Percentiles rank a stretch among this genome's conserved stretches.
These are phyloP conservation scores for Hypsizygus marmoreus DNA, from an alignment of 768 basidiomycete species.

Conservation along the genomic window DNA sequence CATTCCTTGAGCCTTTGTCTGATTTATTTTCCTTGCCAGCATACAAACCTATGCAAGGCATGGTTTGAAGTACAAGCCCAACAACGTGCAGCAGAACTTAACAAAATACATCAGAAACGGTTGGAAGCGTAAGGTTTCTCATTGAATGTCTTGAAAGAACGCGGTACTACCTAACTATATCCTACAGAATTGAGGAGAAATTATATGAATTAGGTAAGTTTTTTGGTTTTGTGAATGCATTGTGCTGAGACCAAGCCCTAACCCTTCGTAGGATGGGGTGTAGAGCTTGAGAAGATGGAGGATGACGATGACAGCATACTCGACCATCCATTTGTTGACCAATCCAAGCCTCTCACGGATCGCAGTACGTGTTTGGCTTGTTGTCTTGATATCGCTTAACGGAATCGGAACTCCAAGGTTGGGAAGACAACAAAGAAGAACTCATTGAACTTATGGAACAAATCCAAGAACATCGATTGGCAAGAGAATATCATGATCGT, in stretches of 20 bases:
- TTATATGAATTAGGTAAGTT: neutral
- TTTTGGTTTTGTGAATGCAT: neutral
- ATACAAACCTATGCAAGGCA: too few relatives aligned
- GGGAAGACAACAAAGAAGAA: slow-evolving; percentile 4
- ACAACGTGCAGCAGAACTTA: too few relatives aligned
- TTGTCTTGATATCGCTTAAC: neutral
- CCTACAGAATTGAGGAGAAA: neutral
- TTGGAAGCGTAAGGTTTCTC: neutral
- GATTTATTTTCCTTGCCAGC: too few relatives aligned
- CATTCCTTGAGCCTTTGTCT: too few relatives aligned
- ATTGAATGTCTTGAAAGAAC: too few relatives aligned
- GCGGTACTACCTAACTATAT: neutral
- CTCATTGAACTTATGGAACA: neutral
- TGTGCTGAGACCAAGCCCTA: neutral
- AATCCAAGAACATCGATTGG: neutral
- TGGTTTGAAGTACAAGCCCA: too few relatives aligned
- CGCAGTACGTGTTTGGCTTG: neutral
- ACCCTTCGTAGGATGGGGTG: too few relatives aligned
- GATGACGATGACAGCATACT: too few relatives aligned
- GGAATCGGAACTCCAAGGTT: neutral
- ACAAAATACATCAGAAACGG: too few relatives aligned
- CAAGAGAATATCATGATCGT: neutral
- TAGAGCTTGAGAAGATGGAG: too few relatives aligned
- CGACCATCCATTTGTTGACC: neutral
- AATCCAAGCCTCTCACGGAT: neutral